These are phyloP conservation scores for Garcia nutans DNA, from an alignment of 345 rosid genomes.

Conservation along the genomic window DNA sequence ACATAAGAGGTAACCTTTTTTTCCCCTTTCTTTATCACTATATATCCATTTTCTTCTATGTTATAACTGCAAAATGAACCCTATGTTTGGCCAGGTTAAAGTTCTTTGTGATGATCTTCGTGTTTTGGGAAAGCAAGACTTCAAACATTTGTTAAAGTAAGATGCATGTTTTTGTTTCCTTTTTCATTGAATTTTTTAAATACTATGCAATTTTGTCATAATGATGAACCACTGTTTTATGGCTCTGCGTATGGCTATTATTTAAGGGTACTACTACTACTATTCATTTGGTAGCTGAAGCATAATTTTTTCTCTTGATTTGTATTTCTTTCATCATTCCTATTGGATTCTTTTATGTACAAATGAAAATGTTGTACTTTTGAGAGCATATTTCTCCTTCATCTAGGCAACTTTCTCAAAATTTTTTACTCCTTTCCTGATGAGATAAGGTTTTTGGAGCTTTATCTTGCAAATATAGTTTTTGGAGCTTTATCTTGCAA, in stretches of 20 bases:
- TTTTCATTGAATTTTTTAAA: neutral
- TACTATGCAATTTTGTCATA: neutral
- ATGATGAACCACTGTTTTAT: neutral
- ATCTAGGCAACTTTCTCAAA: neutral
- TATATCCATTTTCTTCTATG: neutral
- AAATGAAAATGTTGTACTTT: neutral
- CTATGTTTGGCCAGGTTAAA: slow-evolving; percentile 52
- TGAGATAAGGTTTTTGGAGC: neutral
- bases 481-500: neutral
- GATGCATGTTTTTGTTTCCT: slow-evolving; percentile 16
- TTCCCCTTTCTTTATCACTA: neutral
- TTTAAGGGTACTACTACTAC: too few species aligned
- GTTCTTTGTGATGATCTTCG: slow-evolving; percentile 82
- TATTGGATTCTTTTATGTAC: neutral
- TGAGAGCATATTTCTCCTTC: neutral
- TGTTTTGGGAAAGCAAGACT: slow-evolving; percentile 91
- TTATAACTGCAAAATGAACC: slow-evolving; percentile 7
- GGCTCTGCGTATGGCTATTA: neutral
- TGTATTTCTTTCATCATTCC: neutral
- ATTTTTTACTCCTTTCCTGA: neutral
- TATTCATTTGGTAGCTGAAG: neutral
- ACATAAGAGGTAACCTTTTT: slow-evolving; percentile 65
- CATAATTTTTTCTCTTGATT: neutral
- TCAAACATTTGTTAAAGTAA: slow-evolving; percentile 87
- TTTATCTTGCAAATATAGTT: neutral